Percentiles rank a stretch among this genome's conserved stretches.
Conservation (phyloP, 2,329 filamentous ascomycete species). For the Pseudogymnoascus sp. region DNA sequence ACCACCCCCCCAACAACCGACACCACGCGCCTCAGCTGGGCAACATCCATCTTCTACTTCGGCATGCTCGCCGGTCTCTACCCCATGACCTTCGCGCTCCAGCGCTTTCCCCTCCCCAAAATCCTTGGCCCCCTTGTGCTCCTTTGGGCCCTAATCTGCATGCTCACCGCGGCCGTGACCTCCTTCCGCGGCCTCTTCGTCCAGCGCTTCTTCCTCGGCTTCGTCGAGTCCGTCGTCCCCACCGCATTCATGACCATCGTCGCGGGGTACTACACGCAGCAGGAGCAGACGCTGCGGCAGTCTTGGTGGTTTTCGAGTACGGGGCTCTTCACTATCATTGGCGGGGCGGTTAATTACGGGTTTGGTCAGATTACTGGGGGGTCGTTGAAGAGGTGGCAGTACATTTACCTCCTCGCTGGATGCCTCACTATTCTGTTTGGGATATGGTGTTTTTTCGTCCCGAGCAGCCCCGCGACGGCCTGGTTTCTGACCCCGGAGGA, state of each 20-base stretch:
- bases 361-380: conserved; percentile 55
- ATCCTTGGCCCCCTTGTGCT: conserved; percentile 57
- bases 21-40: conserved; percentile 65
- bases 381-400: conserved; percentile 55
- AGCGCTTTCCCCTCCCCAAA: conserved; percentile 58
- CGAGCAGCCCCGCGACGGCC: conserved; percentile 57
- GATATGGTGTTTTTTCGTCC: conserved; percentile 55
- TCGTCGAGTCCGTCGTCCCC: conserved; percentile 57
- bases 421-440: conserved; percentile 57
- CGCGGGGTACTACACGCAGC: conserved; percentile 55
- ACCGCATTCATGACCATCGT: conserved; percentile 61
- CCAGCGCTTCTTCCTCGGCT: conserved; percentile 56
- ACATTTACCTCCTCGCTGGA: conserved; percentile 61
- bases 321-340: conserved; percentile 50
- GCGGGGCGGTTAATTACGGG: conserved; percentile 57
- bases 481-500: conserved; percentile 62
- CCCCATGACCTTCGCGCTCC: conserved; percentile 63
- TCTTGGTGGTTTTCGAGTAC: conserved; percentile 58
- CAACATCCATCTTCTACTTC: conserved; percentile 73
- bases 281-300: conserved; percentile 56
- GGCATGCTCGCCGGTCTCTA: conserved; percentile 69
- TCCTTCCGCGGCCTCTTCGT: conserved; percentile 55
- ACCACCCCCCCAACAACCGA: conserved; percentile 48
- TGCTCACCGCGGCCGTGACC: conserved; percentile 60
- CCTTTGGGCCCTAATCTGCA: conserved; percentile 59